Evolutionary conservation across 495 filamentous ascomycete species (phyloP), one percentile per base, ranked within the genome.

Genomic region (Talaromyces nanjingensis): DNA sequence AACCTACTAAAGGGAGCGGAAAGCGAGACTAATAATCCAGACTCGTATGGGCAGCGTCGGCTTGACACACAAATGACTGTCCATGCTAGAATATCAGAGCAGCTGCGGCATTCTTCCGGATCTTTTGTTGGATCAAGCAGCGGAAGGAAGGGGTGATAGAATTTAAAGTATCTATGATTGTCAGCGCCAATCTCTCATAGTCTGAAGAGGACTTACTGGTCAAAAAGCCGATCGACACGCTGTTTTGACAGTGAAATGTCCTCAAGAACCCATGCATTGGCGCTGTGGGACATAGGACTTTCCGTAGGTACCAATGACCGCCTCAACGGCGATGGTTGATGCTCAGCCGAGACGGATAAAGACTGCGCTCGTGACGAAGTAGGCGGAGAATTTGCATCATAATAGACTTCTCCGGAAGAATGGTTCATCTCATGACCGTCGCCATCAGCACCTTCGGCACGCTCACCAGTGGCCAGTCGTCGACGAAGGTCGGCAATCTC

Each of bases 61-160:
- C 90, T 86, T 16, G 91, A 93, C 64, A 96, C 86, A 47, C 89
- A 85, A 57, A 96, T 83, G 59, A 96, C 90, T 59, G 87, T 83
- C 92, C 92, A 97, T 69, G 93, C 94, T 7, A 96, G 83, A 27
- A 96, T 76, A 24, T 87, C 86, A 65, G 87, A 87, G 66, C 88
- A 85, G 64, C 87, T 84, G 65, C 88, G 85, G 73, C 91, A 96
- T 60, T 89, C 81, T 22, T 94, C 90, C 24, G 92, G 87, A 1
- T 84, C 78, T 71, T 88, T 87, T 37, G 83, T 69, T 6, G 86
- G 84, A 67, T 91, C 89, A 60, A 96, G 78, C 64, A 96, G 86
- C 4, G 91, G 91, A 12, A 96, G 82, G 68, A 92, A 96, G 0
- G 89, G 90, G 74, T 97, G 91, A 72, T 94, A 96, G 65, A 75